Conservation (phyloP, 805 yeast genomes). For the Ogataea kodamae region DNA sequence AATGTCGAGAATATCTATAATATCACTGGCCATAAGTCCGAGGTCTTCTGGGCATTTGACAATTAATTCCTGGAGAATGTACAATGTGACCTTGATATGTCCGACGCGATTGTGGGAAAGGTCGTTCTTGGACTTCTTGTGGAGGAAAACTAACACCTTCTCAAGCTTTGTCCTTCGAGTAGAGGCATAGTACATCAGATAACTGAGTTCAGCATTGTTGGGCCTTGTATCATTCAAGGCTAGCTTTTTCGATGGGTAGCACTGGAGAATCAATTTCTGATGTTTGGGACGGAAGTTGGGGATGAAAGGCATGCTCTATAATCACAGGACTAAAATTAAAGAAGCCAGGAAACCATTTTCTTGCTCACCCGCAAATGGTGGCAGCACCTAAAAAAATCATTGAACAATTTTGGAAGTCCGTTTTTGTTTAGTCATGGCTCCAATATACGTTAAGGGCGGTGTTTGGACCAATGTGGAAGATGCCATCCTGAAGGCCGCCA, state of each 20-base stretch:
- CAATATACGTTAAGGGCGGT: conserved; percentile 81
- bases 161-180: conserved; percentile 85
- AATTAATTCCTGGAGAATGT: conserved; percentile 64
- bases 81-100: conserved; percentile 77
- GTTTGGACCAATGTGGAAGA: conserved; percentile 86
- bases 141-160: conserved; percentile 72
- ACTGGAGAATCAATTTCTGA: conserved; percentile 82
- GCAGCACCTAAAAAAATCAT: conserved; percentile 5
- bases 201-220: conserved; percentile 86
- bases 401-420: background rate
- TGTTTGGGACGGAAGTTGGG: conserved; percentile 59
- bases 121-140: conserved; percentile 59
- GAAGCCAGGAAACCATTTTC: conserved; percentile 10
- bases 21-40: conserved; percentile 72
- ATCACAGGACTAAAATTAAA: conserved; percentile 1
- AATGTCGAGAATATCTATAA: conserved; percentile 54
- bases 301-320: conserved; percentile 16
- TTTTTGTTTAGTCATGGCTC: conserved; percentile 39
- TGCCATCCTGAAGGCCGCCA: conserved; percentile 85
- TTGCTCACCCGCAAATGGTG: conserved; percentile 8
- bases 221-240: conserved; percentile 73
- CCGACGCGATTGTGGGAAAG: conserved; percentile 63
- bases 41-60: conserved; percentile 77
- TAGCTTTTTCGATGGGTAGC: conserved; percentile 82
- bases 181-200: conserved; percentile 83